Percentiles rank a stretch among this genome's conserved stretches.
Evolutionary conservation across 768 basidiomycete species (phyloP).

Genomic region (button mushroom (Agaricus bisporus)): DNA sequence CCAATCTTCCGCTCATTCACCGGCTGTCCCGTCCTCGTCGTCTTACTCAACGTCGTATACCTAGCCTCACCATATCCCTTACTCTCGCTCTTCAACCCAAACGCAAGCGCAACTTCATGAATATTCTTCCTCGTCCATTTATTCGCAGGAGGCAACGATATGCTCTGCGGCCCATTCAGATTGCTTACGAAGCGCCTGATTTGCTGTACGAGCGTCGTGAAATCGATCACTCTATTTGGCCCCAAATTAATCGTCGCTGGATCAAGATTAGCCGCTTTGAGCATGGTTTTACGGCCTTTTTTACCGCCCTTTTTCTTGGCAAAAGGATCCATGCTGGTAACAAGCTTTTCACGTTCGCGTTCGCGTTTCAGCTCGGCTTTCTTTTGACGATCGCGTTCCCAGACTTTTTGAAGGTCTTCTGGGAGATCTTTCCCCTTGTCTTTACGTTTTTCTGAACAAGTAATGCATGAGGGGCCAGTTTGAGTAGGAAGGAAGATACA

Average conservation of each 20-base stretch:
- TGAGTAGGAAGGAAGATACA: not conserved
- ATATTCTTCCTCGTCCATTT: slow-evolving; percentile 66
- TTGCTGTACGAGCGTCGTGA: slow-evolving; percentile 61
- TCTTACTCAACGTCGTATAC: slow-evolving; percentile 77
- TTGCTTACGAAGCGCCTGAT: slow-evolving; percentile 67
- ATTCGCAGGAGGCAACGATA: slow-evolving; percentile 75
- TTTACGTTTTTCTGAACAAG: slow-evolving; percentile 34
- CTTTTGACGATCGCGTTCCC: slow-evolving; percentile 77
- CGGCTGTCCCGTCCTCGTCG: slow-evolving; percentile 43
- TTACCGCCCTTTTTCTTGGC: slow-evolving; percentile 57
- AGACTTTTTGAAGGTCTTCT: slow-evolving; percentile 54
- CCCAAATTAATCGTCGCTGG: slow-evolving; percentile 31
- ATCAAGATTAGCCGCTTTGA: slow-evolving; percentile 40
- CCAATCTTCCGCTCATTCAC: slow-evolving; percentile 60
- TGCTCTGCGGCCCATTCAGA: slow-evolving; percentile 38
- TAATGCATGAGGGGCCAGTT: not conserved
- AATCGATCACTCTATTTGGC: slow-evolving; percentile 53
- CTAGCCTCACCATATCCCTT: slow-evolving; percentile 62
- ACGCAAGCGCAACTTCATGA: slow-evolving; percentile 77
- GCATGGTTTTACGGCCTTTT: slow-evolving; percentile 65
- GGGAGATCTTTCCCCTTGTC: slow-evolving; percentile 51
- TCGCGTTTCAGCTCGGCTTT: slow-evolving; percentile 73
- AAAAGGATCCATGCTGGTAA: slow-evolving; percentile 59
- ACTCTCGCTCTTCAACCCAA: slow-evolving; percentile 73
- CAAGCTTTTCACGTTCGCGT: slow-evolving; percentile 50